phyloP scores from a whole-genome alignment of 1,139 yeast species.

The Pichia sp. region DNA sequence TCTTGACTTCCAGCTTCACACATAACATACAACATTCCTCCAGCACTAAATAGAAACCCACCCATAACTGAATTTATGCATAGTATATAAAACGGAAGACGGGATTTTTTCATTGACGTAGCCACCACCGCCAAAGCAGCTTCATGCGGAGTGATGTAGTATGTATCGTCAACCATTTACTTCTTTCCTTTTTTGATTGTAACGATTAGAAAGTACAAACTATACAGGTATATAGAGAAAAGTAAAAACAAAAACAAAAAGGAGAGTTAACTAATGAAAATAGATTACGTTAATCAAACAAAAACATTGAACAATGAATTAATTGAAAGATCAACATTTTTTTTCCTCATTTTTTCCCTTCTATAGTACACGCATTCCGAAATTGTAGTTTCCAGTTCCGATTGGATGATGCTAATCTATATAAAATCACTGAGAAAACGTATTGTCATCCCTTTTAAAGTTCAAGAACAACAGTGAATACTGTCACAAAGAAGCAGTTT shows the following conservation, averaged over 20 bases:
- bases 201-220: neutral
- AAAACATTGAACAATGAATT: neutral
- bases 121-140: slow-evolving; percentile 79
- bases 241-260: neutral
- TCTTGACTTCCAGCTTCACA: slow-evolving; percentile 47
- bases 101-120: slow-evolving; percentile 72
- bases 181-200: too few species aligned
- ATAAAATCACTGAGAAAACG: neutral
- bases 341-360: neutral
- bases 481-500: slow-evolving; percentile 48
- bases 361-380: neutral
- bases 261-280: too few species aligned
- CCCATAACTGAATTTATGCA: slow-evolving; percentile 61
- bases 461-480: slow-evolving; percentile 49
- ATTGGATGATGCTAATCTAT: neutral
- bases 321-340: neutral
- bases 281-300: too few species aligned
- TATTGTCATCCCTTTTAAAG: neutral
- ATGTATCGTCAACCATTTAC: slow-evolving; percentile 42
- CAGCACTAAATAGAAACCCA: slow-evolving; percentile 61
- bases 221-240: neutral
- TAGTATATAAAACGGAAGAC: slow-evolving; percentile 53
- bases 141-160: slow-evolving; percentile 66
- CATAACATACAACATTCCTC: slow-evolving; percentile 63
- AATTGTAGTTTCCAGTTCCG: neutral